These are phyloP conservation scores for Peniophora sp. DNA, from an alignment of 1,284 basidiomycete genomes.

Conservation along the genomic window DNA sequence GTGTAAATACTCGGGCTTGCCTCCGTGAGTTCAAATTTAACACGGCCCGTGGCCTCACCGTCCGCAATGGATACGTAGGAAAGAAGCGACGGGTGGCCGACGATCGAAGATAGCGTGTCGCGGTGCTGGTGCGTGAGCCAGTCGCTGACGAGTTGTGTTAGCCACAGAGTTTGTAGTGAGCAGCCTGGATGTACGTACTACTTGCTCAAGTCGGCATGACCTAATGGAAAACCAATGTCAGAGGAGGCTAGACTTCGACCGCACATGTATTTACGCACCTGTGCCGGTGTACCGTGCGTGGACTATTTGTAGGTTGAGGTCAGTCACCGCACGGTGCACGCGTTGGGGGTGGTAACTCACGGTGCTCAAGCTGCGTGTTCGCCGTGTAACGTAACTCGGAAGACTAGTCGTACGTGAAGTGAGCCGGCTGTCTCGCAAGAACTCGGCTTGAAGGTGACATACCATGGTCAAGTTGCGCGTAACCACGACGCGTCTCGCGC, in stretches of 20 bases:
- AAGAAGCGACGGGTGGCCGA: slow-evolving; percentile 82
- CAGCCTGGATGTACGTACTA: slow-evolving; percentile 56
- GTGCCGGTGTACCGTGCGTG: slow-evolving; percentile 96
- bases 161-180: no score
- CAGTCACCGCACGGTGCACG: slow-evolving; percentile 4
- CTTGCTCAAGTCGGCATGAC: slow-evolving; percentile 91
- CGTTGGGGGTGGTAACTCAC: slow-evolving; percentile 38
- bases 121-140: slow-evolving; percentile 97
- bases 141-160: slow-evolving; percentile 54
- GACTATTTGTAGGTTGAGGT: slow-evolving; percentile 38
- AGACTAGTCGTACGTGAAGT: slow-evolving; percentile 34
- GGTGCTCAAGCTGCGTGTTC: slow-evolving; percentile 88
- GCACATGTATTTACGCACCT: slow-evolving; percentile 36
- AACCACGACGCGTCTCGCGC: no score
- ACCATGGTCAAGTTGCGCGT: no score
- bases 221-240: slow-evolving; percentile 26
- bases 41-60: slow-evolving; percentile 81
- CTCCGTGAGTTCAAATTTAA: slow-evolving; percentile 96
- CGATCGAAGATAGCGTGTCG: slow-evolving; percentile 87
- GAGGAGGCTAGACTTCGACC: neutral
- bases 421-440: no score
- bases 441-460: no score
- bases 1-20: slow-evolving; percentile 35
- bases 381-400: slow-evolving; percentile 91
- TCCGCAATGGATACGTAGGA: slow-evolving; percentile 92